Conservation (phyloP, 2,329 filamentous ascomycete genomes). For the Fusarium albidum region DNA sequence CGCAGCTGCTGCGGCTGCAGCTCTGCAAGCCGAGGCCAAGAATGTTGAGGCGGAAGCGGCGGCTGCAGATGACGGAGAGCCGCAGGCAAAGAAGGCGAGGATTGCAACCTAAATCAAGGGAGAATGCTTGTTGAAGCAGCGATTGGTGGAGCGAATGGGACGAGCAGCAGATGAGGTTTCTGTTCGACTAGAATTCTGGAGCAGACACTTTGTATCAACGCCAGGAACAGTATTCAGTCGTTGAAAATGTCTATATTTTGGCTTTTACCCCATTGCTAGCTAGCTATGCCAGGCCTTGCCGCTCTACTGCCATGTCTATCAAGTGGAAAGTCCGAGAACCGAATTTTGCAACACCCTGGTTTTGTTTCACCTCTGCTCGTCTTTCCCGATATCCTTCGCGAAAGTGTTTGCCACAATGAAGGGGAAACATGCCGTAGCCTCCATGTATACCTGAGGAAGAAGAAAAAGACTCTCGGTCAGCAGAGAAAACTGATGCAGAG, state of each 20-base stretch:
- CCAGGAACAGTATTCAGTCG: background rate
- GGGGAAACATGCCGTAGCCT: slow-evolving; percentile 71
- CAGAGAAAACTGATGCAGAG: background rate
- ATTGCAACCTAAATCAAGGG: background rate
- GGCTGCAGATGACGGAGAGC: background rate
- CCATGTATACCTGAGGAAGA: slow-evolving; percentile 70
- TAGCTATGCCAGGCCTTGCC: too few relatives aligned
- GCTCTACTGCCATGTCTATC: background rate
- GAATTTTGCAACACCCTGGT: background rate
- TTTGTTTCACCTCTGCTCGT: slow-evolving; percentile 15
- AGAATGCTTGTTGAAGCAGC: background rate
- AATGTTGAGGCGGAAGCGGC: background rate
- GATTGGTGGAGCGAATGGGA: background rate
- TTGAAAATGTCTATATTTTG: background rate
- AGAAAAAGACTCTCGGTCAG: slow-evolving; percentile 7
- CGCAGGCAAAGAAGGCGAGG: slow-evolving; percentile 2
- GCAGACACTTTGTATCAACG: background rate
- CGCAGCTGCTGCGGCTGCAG: background rate
- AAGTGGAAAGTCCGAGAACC: background rate
- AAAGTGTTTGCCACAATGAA: slow-evolving; percentile 74
- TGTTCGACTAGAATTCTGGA: background rate
- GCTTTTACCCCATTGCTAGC: background rate
- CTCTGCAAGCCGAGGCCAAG: background rate
- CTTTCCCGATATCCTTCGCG: slow-evolving; percentile 57
- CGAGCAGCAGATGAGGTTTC: background rate